Evolutionary conservation across 768 basidiomycete genomes (phyloP), one percentile per base, ranked within the genome.

Genomic region (Tylopilus intermedius): DNA sequence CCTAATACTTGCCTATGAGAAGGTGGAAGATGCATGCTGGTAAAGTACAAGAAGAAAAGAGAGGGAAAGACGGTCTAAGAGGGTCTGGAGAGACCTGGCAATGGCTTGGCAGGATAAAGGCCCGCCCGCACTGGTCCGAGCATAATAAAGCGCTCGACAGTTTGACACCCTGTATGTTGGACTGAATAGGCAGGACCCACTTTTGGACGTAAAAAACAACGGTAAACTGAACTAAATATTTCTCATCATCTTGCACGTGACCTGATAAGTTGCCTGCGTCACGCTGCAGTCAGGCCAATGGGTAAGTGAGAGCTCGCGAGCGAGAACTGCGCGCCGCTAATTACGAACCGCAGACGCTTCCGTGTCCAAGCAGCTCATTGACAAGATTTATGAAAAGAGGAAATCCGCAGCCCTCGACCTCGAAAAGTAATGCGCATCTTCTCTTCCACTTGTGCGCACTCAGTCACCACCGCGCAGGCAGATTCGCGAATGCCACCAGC

Each of bases 361-460:
- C 54, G 81, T 91, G 45, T 76, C 87, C 40, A 87, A 86, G 67
- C 90, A 90, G 66, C 76, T 93, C 53, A 79, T 90, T 44, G 90
- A 93, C 82, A 92, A 92, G 72, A 87, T 93, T 70, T 96, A 97
- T 68, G 94, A 97, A 78, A 93, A 94, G 73, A 83, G 94, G 53
- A 96, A 97, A 73, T 84, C 90, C 8, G 93, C 94, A 7, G 95
- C 95, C 8, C 82, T 94, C 47, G 94, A 97, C 48, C 81, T 98
- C 48, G 94, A 98, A 76, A 96, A 93, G 93, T 94, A 67, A 50
- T 22, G 22, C 33, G 29, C 10, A n/a, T 38, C 42, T 9, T 49
- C 21, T 40, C 11, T 42, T 40, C 51, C 35, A 24, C 37, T 8
- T 45, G 32, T 27, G 48, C 43, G 30, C 33, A 30, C 55, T 58